Evolutionary conservation across 169 alveolate genomes (phyloP), one percentile per base, ranked within the genome.

Genomic region (Babesia bovis): DNA sequence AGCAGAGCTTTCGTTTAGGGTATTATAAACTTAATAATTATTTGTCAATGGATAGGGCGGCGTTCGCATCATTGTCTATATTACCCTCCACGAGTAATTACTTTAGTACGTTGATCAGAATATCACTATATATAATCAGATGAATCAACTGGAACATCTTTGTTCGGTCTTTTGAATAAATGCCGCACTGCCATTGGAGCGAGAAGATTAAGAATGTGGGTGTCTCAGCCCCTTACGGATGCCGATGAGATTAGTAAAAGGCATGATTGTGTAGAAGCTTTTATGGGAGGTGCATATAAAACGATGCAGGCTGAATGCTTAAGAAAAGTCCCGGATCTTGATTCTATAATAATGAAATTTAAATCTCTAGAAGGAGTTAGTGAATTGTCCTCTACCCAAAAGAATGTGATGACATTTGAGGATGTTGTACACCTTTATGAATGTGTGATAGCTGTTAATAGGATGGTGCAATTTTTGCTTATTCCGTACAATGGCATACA

Each of bases 161-260:
- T 96, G 49, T 91, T 87, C 69, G 95, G 94, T 42, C 57, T 95
- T 45, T 82, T 96, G 71, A 95, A 95, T 87, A 87, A 92, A 69
- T 94, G 98, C 58, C 90, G 96, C 57, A 96, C 99, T 21, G 52
- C 91, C 53, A 89, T 95, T 36, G 99, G 99, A 10, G 82, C 90
- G 1, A 90, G 97, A 53, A 77, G 94, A 60, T 90, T 97, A 52
- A 90, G 90, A 73, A 85, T 92, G 74, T 96, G 99, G 99, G 68
- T 97, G n/a, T 90, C 96, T 40, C 97, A 95, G 70, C 99, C 99
- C 15, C 89, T 96, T 30, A 90, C 93, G 65, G 95, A 95, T 84
- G 85, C 47, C 25, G 59, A 87, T 52, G 96, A 91, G 75, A 96
- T 97, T 33, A 81, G 81, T 45, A 77, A 82, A 79, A 90, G 99